These are phyloP conservation scores for Antitrichia curtipendula DNA, from an alignment of 225 moss, liverwort and hornwort species.

Conservation along the genomic window DNA sequence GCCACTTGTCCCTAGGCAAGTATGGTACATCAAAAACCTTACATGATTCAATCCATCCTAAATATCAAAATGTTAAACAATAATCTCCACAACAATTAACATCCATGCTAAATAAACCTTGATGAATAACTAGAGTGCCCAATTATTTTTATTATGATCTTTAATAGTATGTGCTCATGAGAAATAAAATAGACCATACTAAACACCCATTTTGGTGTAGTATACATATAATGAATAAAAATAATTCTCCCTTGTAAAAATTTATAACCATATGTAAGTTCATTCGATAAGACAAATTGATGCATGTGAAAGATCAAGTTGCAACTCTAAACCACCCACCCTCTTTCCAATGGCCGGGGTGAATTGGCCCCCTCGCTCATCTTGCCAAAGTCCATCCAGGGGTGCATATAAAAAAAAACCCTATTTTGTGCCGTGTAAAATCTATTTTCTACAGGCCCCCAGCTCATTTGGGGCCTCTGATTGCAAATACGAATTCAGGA, in stretches of 20 bases:
- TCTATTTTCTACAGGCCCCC: too few species aligned
- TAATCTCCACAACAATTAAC: background rate
- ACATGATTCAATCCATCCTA: background rate
- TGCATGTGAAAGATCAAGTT: too few species aligned
- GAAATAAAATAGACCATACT: background rate
- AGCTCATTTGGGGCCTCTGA: too few species aligned
- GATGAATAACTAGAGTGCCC: too few species aligned
- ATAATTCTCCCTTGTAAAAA: background rate
- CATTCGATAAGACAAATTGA: background rate
- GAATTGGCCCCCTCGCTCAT: too few species aligned
- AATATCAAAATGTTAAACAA: background rate
- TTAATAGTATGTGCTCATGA: accelerated
- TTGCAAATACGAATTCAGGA: too few species aligned
- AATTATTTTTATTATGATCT: background rate
- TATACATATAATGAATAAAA: background rate
- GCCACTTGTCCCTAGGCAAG: accelerated
- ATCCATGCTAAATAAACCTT: background rate
- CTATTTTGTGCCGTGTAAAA: too few species aligned
- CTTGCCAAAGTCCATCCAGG: too few species aligned
- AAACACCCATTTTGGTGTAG: too few species aligned
- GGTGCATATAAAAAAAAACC: too few species aligned
- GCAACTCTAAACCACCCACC: background rate
- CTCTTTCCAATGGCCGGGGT: too few species aligned
- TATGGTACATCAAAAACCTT: accelerated
- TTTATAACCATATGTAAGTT: too few species aligned